Percentiles rank a stretch among this genome's conserved stretches.
Conservation (phyloP, 306 rosid species). For the Vachellia pachyceras region DNA sequence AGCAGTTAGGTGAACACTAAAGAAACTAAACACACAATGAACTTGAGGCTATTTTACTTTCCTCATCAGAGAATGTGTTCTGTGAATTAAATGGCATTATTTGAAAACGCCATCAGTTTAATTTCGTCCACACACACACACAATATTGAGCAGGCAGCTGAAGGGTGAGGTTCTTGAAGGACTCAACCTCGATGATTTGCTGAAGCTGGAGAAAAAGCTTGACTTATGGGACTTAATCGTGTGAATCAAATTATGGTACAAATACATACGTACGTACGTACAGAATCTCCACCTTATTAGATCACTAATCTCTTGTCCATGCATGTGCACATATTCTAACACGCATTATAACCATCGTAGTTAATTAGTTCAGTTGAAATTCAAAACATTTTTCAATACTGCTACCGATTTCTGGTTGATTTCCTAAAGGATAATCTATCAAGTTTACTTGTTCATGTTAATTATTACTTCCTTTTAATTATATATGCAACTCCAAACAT, state of each 20-base stretch:
- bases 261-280: background rate
- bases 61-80: background rate
- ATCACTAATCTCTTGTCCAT: background rate
- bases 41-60: constrained; percentile 2
- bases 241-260: constrained; percentile 36
- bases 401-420: background rate
- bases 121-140: no score
- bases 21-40: constrained; percentile 20
- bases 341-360: background rate
- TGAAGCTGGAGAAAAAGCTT: constrained; percentile 32
- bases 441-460: background rate
- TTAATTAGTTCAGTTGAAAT: background rate
- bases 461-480: background rate
- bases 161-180: constrained; percentile 42
- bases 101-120: no score
- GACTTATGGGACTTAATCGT: constrained; percentile 25
- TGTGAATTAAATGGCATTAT: constrained; percentile 30
- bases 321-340: background rate
- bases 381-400: background rate
- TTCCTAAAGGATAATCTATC: background rate
- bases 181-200: constrained; percentile 33
- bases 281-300: background rate
- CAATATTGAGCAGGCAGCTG: constrained; percentile 27
- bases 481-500: no score
- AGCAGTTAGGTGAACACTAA: constrained; percentile 17